Conservation (phyloP, 768 basidiomycete genomes). For the Mycena vitilis region DNA sequence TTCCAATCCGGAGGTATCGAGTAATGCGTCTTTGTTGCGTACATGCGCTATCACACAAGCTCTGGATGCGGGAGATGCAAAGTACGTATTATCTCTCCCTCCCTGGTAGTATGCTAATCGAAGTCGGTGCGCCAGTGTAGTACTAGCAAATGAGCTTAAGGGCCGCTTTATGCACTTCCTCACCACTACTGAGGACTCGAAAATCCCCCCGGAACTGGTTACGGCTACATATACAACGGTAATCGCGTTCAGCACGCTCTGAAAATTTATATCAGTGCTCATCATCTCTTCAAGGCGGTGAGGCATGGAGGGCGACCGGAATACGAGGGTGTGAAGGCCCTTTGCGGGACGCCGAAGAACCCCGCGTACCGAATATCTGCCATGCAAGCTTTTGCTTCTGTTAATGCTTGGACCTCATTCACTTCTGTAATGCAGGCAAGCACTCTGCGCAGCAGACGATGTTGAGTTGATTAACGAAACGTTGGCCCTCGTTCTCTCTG, state of each 20-base stretch:
- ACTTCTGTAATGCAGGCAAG: constrained; percentile 48
- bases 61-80: constrained; percentile 56
- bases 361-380: constrained; percentile 29
- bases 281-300: constrained; percentile 15
- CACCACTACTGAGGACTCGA: constrained; percentile 4
- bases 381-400: constrained; percentile 31
- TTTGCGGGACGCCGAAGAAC: constrained; percentile 25
- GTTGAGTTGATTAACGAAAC: constrained; percentile 57
- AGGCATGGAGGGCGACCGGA: constrained; percentile 21
- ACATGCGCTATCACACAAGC: constrained; percentile 64
- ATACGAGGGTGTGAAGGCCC: constrained; percentile 23
- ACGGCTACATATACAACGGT: constrained; percentile 27
- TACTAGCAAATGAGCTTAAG: constrained; percentile 64
- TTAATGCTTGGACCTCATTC: constrained; percentile 21
- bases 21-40: constrained; percentile 62
- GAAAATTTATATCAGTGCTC: constrained; percentile 2
- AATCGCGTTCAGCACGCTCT: constrained; percentile 8
- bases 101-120: background rate
- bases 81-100: constrained; percentile 39
- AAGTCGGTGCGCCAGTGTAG: constrained; percentile 51
- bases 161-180: constrained; percentile 26
- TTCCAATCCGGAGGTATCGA: constrained; percentile 59
- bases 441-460: constrained; percentile 61
- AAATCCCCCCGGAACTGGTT: constrained; percentile 13
- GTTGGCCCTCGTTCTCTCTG: constrained; percentile 54